Percentiles rank a stretch among this genome's conserved stretches.
phyloP scores from a whole-genome alignment of 2,329 filamentous ascomycete species.

The Xylariaceae sp. region DNA sequence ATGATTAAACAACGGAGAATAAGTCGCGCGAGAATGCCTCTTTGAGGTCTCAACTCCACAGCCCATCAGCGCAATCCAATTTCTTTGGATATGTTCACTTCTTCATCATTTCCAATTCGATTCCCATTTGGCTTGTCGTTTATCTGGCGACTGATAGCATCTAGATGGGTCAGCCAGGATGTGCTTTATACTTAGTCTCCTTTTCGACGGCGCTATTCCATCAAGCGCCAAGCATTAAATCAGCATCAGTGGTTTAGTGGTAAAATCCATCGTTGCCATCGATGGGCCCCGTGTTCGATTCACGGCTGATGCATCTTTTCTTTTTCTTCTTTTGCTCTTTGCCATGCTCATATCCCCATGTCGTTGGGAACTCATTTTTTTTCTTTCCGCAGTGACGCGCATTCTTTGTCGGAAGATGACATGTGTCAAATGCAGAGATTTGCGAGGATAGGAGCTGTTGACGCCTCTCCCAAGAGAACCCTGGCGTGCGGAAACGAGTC shows the following conservation, averaged over 20 bases:
- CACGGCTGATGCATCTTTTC: slow-evolving; percentile 34
- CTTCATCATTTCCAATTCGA: too few relatives aligned
- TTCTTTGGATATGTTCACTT: background rate
- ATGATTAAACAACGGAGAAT: background rate
- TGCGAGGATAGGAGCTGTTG: background rate
- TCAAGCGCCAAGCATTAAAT: background rate
- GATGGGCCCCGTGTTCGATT: slow-evolving; percentile 45
- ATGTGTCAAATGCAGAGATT: background rate
- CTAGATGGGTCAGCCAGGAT: background rate
- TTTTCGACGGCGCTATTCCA: background rate
- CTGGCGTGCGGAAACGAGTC: background rate
- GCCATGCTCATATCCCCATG: too few relatives aligned
- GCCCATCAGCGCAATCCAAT: background rate
- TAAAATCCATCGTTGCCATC: slow-evolving; percentile 51
- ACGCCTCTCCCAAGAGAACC: background rate
- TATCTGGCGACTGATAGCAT: background rate
- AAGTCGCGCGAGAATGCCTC: background rate
- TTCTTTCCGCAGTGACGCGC: background rate
- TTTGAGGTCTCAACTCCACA: background rate
- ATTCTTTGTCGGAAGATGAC: background rate
- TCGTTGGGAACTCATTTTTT: background rate
- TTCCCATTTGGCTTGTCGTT: background rate
- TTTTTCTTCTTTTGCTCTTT: background rate
- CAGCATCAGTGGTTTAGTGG: slow-evolving; percentile 34
- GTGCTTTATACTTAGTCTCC: background rate